Evolutionary conservation across 306 rosid genomes (phyloP).

Genomic region (Betula pendula): DNA sequence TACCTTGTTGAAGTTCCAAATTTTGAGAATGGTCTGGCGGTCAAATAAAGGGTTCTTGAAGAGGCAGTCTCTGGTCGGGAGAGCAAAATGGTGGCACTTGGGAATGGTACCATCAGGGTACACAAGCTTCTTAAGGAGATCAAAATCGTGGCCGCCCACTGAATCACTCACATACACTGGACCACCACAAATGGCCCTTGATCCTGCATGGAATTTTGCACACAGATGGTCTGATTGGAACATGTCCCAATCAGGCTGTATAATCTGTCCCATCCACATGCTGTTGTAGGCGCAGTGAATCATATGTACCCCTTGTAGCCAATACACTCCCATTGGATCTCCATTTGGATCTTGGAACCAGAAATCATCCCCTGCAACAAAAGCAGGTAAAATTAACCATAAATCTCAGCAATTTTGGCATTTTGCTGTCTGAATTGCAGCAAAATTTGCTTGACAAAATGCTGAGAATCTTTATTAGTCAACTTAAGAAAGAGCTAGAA

Average conservation of each 20-base stretch:
- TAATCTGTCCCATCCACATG: conserved; percentile 94
- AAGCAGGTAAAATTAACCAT: not conserved
- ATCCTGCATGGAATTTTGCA: conserved; percentile 85
- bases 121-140: conserved; percentile 72
- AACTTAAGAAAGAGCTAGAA: too few relatives aligned
- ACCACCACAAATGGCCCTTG: conserved; percentile 85
- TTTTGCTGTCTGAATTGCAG: too few relatives aligned
- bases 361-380: conserved; percentile 75
- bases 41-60: conserved; percentile 81
- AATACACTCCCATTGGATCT: conserved; percentile 81
- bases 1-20: conserved; percentile 90
- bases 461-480: too few relatives aligned
- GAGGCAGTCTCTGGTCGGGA: conserved; percentile 87
- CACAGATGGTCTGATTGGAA: conserved; percentile 82
- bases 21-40: conserved; percentile 62
- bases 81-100: conserved; percentile 66
- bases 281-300: conserved; percentile 87
- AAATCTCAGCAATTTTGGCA: too few relatives aligned
- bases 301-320: conserved; percentile 95
- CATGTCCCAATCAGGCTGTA: conserved; percentile 97
- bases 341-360: conserved; percentile 93
- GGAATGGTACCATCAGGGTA: conserved; percentile 81
- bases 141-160: conserved; percentile 73
- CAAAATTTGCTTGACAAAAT: too few relatives aligned
- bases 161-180: conserved; percentile 77